phyloP scores from a whole-genome alignment of 2,329 filamentous ascomycete genomes.

The Verticillium alfalfae region DNA sequence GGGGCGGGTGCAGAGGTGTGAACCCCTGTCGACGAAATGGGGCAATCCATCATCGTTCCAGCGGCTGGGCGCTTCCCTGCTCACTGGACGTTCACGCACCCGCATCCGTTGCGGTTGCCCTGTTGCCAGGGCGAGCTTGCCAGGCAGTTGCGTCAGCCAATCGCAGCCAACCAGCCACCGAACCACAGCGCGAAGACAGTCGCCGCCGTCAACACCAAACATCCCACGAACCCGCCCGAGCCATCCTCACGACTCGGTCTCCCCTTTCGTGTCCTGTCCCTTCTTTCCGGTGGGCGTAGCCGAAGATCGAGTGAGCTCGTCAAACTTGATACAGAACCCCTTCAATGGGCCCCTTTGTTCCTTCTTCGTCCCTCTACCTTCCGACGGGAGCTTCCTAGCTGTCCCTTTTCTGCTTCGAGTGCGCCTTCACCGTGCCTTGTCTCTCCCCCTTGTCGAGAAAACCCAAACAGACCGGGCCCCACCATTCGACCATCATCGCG shows the following conservation, averaged over 20 bases:
- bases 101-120: background rate
- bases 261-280: background rate
- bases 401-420: background rate
- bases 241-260: conserved; percentile 5
- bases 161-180: conserved; percentile 2
- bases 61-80: conserved; percentile 5
- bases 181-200: conserved; percentile 4
- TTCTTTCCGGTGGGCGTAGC: background rate
- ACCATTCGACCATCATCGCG: background rate
- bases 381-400: background rate
- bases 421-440: background rate
- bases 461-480: background rate
- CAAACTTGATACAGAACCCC: background rate
- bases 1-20: background rate
- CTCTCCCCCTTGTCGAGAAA: background rate
- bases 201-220: conserved; percentile 2
- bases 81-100: background rate
- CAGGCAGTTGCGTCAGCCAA: conserved; percentile 7
- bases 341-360: background rate
- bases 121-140: conserved; percentile 9
- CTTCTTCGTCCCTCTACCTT: background rate
- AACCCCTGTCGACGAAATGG: background rate
- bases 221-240: background rate
- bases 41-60: background rate
- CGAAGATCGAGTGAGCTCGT: background rate